phyloP scores from a whole-genome alignment of 805 yeast genomes.

The Yamadazyma takamatsuzukensis region DNA sequence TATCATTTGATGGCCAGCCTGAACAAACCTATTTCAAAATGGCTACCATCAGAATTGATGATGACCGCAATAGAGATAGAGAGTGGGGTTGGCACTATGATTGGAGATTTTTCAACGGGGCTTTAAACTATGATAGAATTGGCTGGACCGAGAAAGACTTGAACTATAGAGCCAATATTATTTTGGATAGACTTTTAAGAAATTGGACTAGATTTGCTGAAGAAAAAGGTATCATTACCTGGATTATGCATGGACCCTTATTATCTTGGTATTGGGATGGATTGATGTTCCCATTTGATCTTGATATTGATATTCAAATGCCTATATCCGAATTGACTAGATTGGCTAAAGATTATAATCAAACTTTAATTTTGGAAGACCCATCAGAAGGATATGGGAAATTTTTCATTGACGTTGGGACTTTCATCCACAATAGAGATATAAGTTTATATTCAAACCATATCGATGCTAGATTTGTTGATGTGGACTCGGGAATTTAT shows the following conservation, averaged over 20 bases:
- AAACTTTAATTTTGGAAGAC: slow-evolving; percentile 30
- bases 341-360: slow-evolving; percentile 21
- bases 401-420: slow-evolving; percentile 26
- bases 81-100: slow-evolving; percentile 56
- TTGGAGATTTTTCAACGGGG: slow-evolving; percentile 57
- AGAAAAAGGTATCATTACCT: slow-evolving; percentile 19
- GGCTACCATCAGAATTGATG: slow-evolving; percentile 24
- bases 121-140: slow-evolving; percentile 40
- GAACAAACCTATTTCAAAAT: slow-evolving; percentile 37
- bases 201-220: slow-evolving; percentile 24
- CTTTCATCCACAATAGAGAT: slow-evolving; percentile 25
- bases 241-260: slow-evolving; percentile 28
- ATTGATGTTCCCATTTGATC: slow-evolving; percentile 24
- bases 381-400: slow-evolving; percentile 23
- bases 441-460: slow-evolving; percentile 19
- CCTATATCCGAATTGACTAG: slow-evolving; percentile 19
- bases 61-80: slow-evolving; percentile 30
- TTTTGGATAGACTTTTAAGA: slow-evolving; percentile 21
- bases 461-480: slow-evolving; percentile 51
- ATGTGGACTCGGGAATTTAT: slow-evolving; percentile 54
- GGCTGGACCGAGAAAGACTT: slow-evolving; percentile 27
- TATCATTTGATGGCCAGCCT: slow-evolving; percentile 11
- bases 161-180: slow-evolving; percentile 16
- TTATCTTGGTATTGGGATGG: slow-evolving; percentile 32
- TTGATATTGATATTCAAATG: slow-evolving; percentile 27